Evolutionary conservation across 345 rosid genomes (phyloP).

Genomic region (Cardamine resedifolia): DNA sequence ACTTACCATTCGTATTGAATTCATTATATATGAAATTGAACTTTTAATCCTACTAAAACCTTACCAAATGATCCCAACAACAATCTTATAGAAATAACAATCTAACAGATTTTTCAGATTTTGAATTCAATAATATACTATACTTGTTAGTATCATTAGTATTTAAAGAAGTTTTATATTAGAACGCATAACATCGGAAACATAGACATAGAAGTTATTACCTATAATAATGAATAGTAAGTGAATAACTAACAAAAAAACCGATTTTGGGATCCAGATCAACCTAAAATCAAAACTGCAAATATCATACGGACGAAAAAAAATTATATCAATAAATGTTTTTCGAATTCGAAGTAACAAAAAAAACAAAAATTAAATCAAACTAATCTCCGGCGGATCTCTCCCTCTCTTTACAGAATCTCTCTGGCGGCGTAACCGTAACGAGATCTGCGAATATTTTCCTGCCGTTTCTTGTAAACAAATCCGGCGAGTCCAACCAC

Average conservation of each 20-base stretch:
- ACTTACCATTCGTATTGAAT: no score
- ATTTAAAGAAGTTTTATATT: no score
- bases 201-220: neutral
- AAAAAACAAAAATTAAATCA: neutral
- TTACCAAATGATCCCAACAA: no score
- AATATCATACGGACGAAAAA: neutral
- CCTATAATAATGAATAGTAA: neutral
- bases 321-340: constrained; percentile 21
- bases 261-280: neutral
- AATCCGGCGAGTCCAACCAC: constrained; percentile 50
- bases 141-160: no score
- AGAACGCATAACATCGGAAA: no score
- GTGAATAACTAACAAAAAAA: neutral
- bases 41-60: no score
- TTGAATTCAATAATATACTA: no score
- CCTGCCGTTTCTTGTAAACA: constrained; percentile 62
- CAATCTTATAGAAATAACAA: no score
- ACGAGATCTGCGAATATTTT: constrained; percentile 56
- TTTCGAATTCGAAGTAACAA: constrained; percentile 15
- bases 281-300: neutral
- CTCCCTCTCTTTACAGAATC: constrained; percentile 43
- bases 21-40: no score
- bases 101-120: no score
- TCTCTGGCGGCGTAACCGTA: constrained; percentile 61
- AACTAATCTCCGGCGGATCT: neutral